phyloP scores from a whole-genome alignment of 345 rosid genomes.

The Arabis hirsuta region DNA sequence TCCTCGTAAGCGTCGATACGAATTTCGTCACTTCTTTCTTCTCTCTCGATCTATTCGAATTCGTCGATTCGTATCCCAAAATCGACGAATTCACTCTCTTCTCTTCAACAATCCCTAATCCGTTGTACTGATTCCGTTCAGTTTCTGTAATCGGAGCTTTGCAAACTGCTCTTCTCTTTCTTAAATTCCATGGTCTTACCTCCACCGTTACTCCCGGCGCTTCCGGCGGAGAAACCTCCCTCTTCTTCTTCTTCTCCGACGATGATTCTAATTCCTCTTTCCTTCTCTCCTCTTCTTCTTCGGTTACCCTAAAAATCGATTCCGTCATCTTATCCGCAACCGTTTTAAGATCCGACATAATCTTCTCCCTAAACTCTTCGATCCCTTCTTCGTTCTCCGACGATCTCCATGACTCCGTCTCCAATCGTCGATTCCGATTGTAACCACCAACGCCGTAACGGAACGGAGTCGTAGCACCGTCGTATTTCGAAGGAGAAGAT shows the following conservation, averaged over 20 bases:
- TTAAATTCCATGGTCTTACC: slow-evolving; percentile 76
- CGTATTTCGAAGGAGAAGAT: slow-evolving; percentile 41
- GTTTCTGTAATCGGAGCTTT: slow-evolving; percentile 51
- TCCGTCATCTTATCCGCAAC: slow-evolving; percentile 51
- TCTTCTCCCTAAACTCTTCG: slow-evolving; percentile 56
- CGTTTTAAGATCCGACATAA: slow-evolving; percentile 52
- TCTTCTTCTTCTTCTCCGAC: slow-evolving; percentile 21
- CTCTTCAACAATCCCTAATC: slow-evolving; percentile 39
- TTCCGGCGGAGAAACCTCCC: slow-evolving; percentile 41
- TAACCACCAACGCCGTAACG: slow-evolving; percentile 13
- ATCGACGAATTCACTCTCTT: slow-evolving; percentile 42
- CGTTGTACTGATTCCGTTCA: slow-evolving; percentile 17
- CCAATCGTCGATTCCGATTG: slow-evolving; percentile 30
- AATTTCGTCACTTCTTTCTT: slow-evolving; percentile 52
- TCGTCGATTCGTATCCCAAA: slow-evolving; percentile 40
- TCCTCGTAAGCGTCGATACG: slow-evolving; percentile 52
- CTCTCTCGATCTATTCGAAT: slow-evolving; percentile 11
- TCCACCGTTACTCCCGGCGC: slow-evolving; percentile 40
- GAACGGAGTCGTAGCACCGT: neutral
- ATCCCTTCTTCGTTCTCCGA: slow-evolving; percentile 57
- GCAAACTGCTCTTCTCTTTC: slow-evolving; percentile 68
- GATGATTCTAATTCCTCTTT: neutral
- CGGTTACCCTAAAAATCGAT: slow-evolving; percentile 36
- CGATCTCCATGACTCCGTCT: slow-evolving; percentile 10
- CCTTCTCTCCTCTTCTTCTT: slow-evolving; percentile 3